Percentiles rank a stretch among this genome's conserved stretches.
These are phyloP conservation scores for Serendipita sp. DNA, from an alignment of 768 basidiomycete genomes.

Conservation along the genomic window DNA sequence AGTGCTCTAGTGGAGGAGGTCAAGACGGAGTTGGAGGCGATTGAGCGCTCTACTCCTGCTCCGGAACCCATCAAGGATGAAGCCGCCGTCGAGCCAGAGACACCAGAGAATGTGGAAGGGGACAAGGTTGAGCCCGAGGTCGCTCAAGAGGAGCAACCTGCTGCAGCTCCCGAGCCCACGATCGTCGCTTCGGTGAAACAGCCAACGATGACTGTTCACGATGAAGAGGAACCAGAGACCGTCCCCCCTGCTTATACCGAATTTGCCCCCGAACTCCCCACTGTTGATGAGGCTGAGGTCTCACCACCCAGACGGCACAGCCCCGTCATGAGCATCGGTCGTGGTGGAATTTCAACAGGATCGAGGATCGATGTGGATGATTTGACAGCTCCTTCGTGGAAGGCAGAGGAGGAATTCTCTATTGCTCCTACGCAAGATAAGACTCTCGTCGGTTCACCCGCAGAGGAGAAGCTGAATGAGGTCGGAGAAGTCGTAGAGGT, in stretches of 20 bases:
- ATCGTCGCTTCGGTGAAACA: too few relatives aligned
- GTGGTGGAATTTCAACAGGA: neutral
- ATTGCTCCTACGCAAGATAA: neutral
- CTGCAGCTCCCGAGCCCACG: too few relatives aligned
- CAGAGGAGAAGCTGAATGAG: neutral
- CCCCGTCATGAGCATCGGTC: neutral
- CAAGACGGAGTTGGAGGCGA: neutral
- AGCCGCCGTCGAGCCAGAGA: neutral
- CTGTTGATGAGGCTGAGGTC: neutral
- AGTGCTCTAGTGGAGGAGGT: neutral
- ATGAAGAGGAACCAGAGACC: neutral
- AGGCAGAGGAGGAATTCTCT: neutral
- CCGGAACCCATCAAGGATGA: neutral
- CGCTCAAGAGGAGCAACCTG: neutral
- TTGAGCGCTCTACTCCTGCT: neutral
- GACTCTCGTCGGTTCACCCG: neutral
- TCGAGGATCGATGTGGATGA: neutral
- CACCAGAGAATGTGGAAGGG: neutral
- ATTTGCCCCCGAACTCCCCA: neutral
- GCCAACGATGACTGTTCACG: too few relatives aligned
- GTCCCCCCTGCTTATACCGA: neutral
- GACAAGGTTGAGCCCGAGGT: neutral
- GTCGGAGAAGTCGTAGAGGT: neutral
- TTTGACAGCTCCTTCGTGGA: neutral
- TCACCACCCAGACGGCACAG: neutral